Conservation (phyloP, 2,329 filamentous ascomycete genomes). For the Aspergillus candidus region DNA sequence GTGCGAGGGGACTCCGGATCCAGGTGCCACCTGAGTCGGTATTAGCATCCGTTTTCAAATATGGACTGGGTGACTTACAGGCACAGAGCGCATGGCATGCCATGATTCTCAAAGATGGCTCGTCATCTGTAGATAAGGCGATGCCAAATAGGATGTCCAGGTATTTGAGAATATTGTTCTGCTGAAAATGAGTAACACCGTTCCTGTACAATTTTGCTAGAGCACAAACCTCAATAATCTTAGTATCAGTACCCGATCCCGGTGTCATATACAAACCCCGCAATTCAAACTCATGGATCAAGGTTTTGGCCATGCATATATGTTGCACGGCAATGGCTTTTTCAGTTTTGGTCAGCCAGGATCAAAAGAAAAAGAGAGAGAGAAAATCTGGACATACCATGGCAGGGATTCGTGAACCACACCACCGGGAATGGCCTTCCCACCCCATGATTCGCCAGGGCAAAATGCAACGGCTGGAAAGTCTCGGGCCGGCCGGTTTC, state of each 20-base stretch:
- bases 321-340: constrained; percentile 23
- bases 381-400: constrained; percentile 18
- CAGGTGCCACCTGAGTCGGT: constrained; percentile 21
- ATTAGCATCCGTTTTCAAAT: neutral
- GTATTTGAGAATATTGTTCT: constrained; percentile 24
- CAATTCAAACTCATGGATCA: constrained; percentile 23
- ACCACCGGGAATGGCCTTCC: constrained; percentile 30
- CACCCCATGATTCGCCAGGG: constrained; percentile 18
- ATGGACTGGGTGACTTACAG: constrained; percentile 17
- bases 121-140: constrained; percentile 28
- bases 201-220: neutral
- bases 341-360: neutral
- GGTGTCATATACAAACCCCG: constrained; percentile 6
- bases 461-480: constrained; percentile 27
- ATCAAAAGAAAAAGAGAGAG: neutral
- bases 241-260: constrained; percentile 11
- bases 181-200: neutral
- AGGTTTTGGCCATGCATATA: constrained; percentile 28
- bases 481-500: constrained; percentile 21
- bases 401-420: constrained; percentile 28
- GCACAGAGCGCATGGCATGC: constrained; percentile 30
- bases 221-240: constrained; percentile 19
- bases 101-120: constrained; percentile 28
- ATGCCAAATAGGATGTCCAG: constrained; percentile 29
- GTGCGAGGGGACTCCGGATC: constrained; percentile 26